Conservation (phyloP, 2,329 filamentous ascomycete genomes). For the Blastomyces percursus region DNA sequence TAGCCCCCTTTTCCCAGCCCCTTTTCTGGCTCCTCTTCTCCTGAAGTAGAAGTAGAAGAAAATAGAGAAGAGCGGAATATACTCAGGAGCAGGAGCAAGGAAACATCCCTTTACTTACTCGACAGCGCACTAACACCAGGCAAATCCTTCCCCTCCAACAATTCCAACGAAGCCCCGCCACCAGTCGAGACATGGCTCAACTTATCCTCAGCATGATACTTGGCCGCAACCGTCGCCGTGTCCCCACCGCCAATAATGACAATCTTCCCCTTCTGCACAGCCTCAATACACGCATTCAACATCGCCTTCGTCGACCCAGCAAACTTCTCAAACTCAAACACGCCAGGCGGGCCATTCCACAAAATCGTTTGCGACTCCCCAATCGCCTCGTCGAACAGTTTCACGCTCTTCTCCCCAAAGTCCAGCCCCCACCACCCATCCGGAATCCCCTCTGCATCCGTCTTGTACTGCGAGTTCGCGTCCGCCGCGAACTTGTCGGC, state of each 20-base stretch:
- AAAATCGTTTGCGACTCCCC: slow-evolving; percentile 87
- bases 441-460: slow-evolving; percentile 79
- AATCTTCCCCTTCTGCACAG: slow-evolving; percentile 73
- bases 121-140: slow-evolving; percentile 89
- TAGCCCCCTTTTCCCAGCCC: no score
- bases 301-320: slow-evolving; percentile 85
- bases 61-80: not conserved
- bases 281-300: slow-evolving; percentile 75
- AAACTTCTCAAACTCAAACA: slow-evolving; percentile 96
- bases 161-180: slow-evolving; percentile 86
- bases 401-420: slow-evolving; percentile 77
- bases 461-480: slow-evolving; percentile 68
- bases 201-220: slow-evolving; percentile 94
- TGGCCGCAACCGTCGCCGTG: slow-evolving; percentile 93
- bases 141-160: slow-evolving; percentile 95
- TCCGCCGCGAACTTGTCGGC: slow-evolving; percentile 89
- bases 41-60: no score
- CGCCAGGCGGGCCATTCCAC: slow-evolving; percentile 95
- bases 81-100: not conserved
- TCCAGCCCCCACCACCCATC: slow-evolving; percentile 98
- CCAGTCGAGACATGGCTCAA: slow-evolving; percentile 97
- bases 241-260: slow-evolving; percentile 98
- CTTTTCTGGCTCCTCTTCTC: no score
- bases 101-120: slow-evolving; percentile 44
- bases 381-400: slow-evolving; percentile 82